A percentile compares a stretch with the other conserved stretches of the same genome.
Evolutionary conservation across 1,284 basidiomycete genomes (phyloP).

Genomic region (Cryptococcus sp.): DNA sequence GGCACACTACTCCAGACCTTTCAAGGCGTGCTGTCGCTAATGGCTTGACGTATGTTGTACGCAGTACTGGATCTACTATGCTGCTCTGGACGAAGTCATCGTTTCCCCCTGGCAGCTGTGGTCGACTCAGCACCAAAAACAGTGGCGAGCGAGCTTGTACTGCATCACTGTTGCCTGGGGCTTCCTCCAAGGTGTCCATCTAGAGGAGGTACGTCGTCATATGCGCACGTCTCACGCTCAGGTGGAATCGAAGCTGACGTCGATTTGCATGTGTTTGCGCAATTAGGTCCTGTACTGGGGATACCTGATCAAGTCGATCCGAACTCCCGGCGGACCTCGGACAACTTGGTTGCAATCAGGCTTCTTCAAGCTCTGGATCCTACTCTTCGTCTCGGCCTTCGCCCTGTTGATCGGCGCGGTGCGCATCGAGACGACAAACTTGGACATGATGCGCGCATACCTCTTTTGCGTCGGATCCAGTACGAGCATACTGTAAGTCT

Average conservation of each 20-base stretch:
- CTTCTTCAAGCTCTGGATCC: constrained; percentile 32
- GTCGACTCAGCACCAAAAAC: constrained; percentile 13
- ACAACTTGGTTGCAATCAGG: constrained; percentile 26
- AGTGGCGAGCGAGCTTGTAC: constrained; percentile 21
- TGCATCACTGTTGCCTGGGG: constrained; percentile 34
- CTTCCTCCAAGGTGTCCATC: constrained; percentile 34
- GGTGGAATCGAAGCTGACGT: not conserved
- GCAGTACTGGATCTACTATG: constrained; percentile 33
- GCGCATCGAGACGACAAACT: constrained; percentile 28
- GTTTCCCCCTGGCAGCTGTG: constrained; percentile 33
- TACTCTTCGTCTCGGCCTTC: constrained; percentile 12
- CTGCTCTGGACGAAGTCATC: constrained; percentile 19
- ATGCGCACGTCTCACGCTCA: not conserved
- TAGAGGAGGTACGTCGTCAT: constrained; percentile 32
- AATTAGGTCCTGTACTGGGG: constrained; percentile 36
- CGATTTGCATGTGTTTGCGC: not conserved
- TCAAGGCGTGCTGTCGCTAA: not conserved
- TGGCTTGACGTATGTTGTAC: not conserved
- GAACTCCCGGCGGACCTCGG: constrained; percentile 18
- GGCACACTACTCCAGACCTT: no score
- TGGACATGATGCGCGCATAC: constrained; percentile 34
- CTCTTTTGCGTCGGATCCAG: constrained; percentile 34
- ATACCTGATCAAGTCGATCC: constrained; percentile 33
- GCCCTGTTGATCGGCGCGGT: constrained; percentile 23
- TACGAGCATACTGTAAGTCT: constrained; percentile 29